Base-by-base conservation (phyloP, 1,139 yeast species). In the Hyphopichia fennica region DNA sequence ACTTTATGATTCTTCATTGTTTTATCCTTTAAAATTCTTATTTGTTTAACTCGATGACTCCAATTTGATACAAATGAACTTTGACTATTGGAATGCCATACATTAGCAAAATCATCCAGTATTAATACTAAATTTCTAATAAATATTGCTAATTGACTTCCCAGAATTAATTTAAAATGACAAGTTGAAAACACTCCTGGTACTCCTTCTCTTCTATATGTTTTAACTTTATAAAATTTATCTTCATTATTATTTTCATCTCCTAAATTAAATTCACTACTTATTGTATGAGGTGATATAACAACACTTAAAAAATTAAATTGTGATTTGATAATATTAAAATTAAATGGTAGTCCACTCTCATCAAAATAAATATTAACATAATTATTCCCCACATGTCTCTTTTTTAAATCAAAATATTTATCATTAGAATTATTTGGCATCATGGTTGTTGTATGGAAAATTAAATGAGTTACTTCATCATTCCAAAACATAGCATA, bases 321-420 rank as follows among this genome's bases (percentile, higher is more conserved):
- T 62, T 89, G 96, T 14, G 90, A 79, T 57, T 79, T 77, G 48
- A 89, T 81, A 34, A 82, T 62, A 51, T 86, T 86, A 65, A 87
- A 86, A 49, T 84, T 79, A 63, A 86, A 87, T 7, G 82, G 79
- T 11, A 66, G 60, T 4, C 72, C 76, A 13, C 90, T 81, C 51
- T 88, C 96, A 56, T 88, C 89, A 63, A 80, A 89, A 58, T 77
- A 88, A 35, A 88, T 79, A 55, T 86, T 87, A 42, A 89, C 95
- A 58, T 82, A 83, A 58, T 88, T 80, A 63, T 89, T 89, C 4
- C 96, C 96, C 50, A 89, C 85, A 57, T 89, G 96, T 42, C 93
- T 67, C 60, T 89, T 89, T 60, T 88, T 89, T 56, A 75, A 62
- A 15, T 85, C 77, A 39, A 66, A 67, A 19, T 63, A 62, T 16